phyloP scores from a whole-genome alignment of 768 basidiomycete genomes.

The Cyclocybe aegerita region DNA sequence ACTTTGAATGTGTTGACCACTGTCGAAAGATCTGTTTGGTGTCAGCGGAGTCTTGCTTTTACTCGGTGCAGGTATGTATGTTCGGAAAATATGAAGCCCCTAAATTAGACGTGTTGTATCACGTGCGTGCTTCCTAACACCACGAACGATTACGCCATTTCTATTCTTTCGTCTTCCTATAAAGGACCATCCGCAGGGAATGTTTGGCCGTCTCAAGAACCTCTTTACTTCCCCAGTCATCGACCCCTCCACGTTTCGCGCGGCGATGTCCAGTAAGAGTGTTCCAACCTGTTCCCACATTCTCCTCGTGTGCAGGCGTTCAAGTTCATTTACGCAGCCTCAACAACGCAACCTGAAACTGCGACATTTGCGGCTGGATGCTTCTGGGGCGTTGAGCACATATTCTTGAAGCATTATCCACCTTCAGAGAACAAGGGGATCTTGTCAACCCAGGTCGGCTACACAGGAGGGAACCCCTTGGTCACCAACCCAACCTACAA shows the following conservation, averaged over 20 bases:
- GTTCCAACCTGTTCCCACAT: not conserved
- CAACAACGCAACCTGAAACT: conserved; percentile 26
- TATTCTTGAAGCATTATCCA: conserved; percentile 79
- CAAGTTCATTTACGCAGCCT: not conserved
- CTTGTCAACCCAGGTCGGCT: conserved; percentile 73
- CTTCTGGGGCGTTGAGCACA: conserved; percentile 88
- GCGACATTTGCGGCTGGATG: conserved; percentile 64
- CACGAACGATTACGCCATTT: too few species aligned
- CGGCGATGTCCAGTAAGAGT: conserved; percentile 37
- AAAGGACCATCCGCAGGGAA: conserved; percentile 11
- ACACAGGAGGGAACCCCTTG: conserved; percentile 67
- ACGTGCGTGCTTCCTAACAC: too few species aligned
- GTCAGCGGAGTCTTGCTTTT: too few species aligned
- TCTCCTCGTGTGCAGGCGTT: not conserved
- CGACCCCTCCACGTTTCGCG: conserved; percentile 37
- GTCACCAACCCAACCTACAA: conserved; percentile 63
- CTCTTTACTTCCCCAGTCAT: conserved; percentile 24
- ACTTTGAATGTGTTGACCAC: too few species aligned
- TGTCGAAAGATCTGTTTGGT: too few species aligned
- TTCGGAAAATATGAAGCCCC: too few species aligned
- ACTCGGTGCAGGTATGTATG: too few species aligned
- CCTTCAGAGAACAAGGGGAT: conserved; percentile 73
- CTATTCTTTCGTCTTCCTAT: too few species aligned
- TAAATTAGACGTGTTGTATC: too few species aligned
- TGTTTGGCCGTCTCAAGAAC: conserved; percentile 27